Evolutionary conservation across 805 yeast species (phyloP), one percentile per base, ranked within the genome.

Genomic region (Candida morakotiae): DNA sequence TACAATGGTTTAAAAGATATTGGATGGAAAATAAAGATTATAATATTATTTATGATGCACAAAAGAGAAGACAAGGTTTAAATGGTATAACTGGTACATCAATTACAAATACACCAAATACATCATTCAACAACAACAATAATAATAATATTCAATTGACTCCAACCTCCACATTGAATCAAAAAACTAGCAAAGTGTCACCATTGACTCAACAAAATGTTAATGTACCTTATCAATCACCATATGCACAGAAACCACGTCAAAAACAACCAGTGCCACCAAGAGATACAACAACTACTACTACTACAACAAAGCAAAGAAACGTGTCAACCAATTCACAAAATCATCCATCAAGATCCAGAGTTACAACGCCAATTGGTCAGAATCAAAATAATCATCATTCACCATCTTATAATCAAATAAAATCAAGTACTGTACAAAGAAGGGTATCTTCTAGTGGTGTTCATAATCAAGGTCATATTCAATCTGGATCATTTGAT

Each of bases 1-100:
- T 89, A 45, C 99, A 93, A 63, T 93, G 96, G 96, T 70, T 87
- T 52, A 81, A 85, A 53, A 75, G 74, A 51, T 81, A 69, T 51
- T 91, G 98, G 97, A 69, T 71, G 44, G 91, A 84, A 37, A 71
- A 78, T 52, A 81, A 75, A 53, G 82, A 81, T 39, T 81, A 81
- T 38, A 70, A 75, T 24, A 75, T 64, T 4, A 38, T 20, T 8
- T 89, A 89, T 52, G 94, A 89, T 57, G 78, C 96, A 1, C 57
- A 59, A 10, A 47, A 58, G 20, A 19, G 29, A 20, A n/a, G 18
- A n/a, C 29, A 27, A 27, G 29, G 29, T 10, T 6, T 27, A 31
- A 53, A 69, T 31, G 47, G 43, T 11, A 31, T 37, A 2, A 29
- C 41, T 21, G 40, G 43, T 20, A 27, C 32, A 2, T 16, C 35